phyloP scores from a whole-genome alignment of 106 monocot species.

The Platanthera zijinensis region DNA sequence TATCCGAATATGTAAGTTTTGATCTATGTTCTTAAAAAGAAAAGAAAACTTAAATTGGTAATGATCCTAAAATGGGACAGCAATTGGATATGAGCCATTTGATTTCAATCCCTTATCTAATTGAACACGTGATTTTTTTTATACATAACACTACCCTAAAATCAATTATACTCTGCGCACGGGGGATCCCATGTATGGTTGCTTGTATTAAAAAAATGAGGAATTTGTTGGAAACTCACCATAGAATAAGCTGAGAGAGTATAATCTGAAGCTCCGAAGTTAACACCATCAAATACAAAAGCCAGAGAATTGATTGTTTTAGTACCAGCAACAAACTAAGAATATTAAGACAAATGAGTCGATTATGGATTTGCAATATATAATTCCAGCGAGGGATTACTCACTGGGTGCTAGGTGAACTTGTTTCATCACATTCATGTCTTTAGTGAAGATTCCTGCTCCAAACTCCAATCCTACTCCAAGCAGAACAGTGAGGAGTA shows the following conservation, averaged over 20 bases:
- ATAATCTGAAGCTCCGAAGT: conserved; percentile 59
- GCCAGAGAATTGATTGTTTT: conserved; percentile 58
- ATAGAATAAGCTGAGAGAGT: conserved; percentile 45
- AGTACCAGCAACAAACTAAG: conserved; percentile 52
- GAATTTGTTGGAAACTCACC: conserved; percentile 7
- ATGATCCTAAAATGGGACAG: too few species aligned
- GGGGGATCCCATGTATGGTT: too few species aligned
- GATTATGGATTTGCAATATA: background rate
- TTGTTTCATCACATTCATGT: conserved; percentile 35
- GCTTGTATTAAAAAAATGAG: too few species aligned
- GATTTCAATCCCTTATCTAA: too few species aligned
- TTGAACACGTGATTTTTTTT: too few species aligned
- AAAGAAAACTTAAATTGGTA: background rate
- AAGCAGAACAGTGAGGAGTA: conserved; percentile 43
- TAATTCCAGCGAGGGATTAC: background rate
- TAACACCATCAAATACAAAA: conserved; percentile 58
- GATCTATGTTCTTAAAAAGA: background rate
- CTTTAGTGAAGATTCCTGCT: conserved; percentile 60
- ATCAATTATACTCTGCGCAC: too few species aligned
- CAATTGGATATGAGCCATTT: too few species aligned
- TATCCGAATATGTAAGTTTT: background rate
- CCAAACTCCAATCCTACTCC: conserved; percentile 58
- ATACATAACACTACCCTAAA: too few species aligned
- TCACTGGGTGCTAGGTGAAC: conserved; percentile 56
- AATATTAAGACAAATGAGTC: background rate